Base-by-base conservation (phyloP, 176 grass and related monocot species). In the Tuctoria greenei region DNA sequence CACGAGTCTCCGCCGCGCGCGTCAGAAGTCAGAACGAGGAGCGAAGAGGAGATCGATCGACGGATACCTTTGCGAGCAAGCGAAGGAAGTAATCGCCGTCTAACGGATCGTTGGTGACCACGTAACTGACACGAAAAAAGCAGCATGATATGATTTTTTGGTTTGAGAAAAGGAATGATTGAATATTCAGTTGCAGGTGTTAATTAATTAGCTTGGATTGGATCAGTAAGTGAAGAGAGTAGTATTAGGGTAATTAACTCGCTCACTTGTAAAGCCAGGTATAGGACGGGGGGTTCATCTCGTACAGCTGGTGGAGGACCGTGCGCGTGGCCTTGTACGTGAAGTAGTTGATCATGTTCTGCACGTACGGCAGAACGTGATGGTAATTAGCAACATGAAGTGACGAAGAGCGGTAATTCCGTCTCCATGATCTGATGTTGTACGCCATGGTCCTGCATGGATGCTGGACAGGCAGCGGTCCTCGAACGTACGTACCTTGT, bases 331-430 rank as follows among this genome's bases (percentile, higher is more conserved):
- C 95, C 88, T 98, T 98, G 76, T 94, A 94, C 21, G 95, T 98
- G 82, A 98, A 94, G 86, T 94, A 98, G 58, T 92, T 89, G 27
- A 92, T 85, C 47, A 95, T 78, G 71, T 98, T 87, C 95, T 98
- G 86, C 69, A 80, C 76, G 70, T 55, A n/a, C n/a, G n/a, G n/a
- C 36, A 57, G 60, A 26, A 40, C 26, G 59, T 25, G 25, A 3
- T 10, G 15, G 12, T 15, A 15, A 13, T 46, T 46, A n/a, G n/a
- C n/a, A n/a, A n/a, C n/a, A n/a, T n/a, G n/a, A n/a, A n/a, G n/a
- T n/a, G n/a, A n/a, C n/a, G n/a, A n/a, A n/a, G n/a, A n/a, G n/a
- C n/a, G n/a, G n/a, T n/a, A n/a, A n/a, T n/a, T n/a, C n/a, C n/a
- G n/a, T n/a, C n/a, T n/a, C n/a, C n/a, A n/a, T n/a, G n/a, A n/a